These are phyloP conservation scores for Acmispon strigosus DNA, from an alignment of 306 rosid species.

Conservation along the genomic window DNA sequence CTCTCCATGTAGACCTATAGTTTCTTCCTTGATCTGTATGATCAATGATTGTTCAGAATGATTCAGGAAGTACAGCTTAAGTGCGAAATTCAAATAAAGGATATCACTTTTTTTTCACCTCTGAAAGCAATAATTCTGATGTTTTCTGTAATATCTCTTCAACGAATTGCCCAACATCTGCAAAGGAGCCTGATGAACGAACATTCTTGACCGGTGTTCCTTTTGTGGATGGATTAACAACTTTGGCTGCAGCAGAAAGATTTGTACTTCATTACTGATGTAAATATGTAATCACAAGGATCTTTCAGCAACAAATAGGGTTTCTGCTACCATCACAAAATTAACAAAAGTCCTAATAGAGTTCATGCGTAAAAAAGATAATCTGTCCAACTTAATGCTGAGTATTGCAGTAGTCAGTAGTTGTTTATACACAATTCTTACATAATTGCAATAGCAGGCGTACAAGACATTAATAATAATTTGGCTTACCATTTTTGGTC, in stretches of 20 bases:
- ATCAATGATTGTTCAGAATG: constrained; percentile 14
- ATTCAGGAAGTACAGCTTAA: background rate
- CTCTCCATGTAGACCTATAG: constrained; percentile 51
- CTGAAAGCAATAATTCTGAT: constrained; percentile 55
- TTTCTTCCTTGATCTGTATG: constrained; percentile 63
- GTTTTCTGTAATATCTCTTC: constrained; percentile 74
- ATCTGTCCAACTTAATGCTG: background rate
- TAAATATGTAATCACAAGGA: background rate
- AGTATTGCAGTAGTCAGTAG: background rate
- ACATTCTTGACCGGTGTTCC: constrained; percentile 38
- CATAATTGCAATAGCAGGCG: background rate
- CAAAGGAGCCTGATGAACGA: constrained; percentile 24
- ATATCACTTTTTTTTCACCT: constrained; percentile 39
- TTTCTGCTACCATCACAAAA: background rate
- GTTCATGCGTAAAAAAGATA: background rate
- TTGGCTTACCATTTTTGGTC: too few relatives aligned
- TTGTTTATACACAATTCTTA: background rate
- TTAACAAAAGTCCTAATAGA: background rate
- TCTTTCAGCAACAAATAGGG: background rate
- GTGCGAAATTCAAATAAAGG: constrained; percentile 1
- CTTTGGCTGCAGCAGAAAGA: constrained; percentile 40
- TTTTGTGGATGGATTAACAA: constrained; percentile 42
- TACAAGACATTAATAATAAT: background rate
- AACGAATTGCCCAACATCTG: constrained; percentile 67
- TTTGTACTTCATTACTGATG: background rate